These are phyloP conservation scores for Pogostemon cablin DNA, from an alignment of 257 asterid species.

Conservation along the genomic window DNA sequence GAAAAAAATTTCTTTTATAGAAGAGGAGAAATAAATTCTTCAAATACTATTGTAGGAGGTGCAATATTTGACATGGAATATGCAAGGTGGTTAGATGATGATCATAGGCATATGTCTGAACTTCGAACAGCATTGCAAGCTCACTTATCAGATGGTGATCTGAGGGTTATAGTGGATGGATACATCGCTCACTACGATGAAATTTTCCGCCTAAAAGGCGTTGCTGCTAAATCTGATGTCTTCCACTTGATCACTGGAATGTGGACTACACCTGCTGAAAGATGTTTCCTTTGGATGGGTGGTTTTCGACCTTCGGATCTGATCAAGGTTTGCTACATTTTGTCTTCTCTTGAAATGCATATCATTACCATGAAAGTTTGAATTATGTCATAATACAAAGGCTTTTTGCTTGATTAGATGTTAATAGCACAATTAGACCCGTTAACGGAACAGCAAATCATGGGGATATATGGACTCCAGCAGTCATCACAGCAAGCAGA, in stretches of 20 bases:
- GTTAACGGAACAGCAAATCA: slow-evolving; percentile 83
- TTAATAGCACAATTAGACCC: slow-evolving; percentile 75
- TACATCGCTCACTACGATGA: slow-evolving; percentile 82
- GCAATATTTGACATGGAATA: slow-evolving; percentile 93
- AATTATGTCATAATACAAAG: neutral
- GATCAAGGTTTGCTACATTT: slow-evolving; percentile 58
- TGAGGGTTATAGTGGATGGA: slow-evolving; percentile 68
- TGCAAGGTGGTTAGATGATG: slow-evolving; percentile 91
- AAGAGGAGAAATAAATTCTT: neutral
- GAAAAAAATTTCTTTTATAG: too few relatives aligned
- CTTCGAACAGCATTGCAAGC: slow-evolving; percentile 86
- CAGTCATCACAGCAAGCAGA: slow-evolving; percentile 92
- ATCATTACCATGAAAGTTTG: neutral
- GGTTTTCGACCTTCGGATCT: slow-evolving; percentile 92
- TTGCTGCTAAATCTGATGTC: slow-evolving; percentile 83
- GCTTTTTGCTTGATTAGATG: slow-evolving; percentile 51
- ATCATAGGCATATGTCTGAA: slow-evolving; percentile 74
- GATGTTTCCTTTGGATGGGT: slow-evolving; percentile 95
- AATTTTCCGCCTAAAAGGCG: slow-evolving; percentile 68
- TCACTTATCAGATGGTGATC: slow-evolving; percentile 69
- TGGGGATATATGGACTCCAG: slow-evolving; percentile 87
- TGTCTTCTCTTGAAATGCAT: neutral
- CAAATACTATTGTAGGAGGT: slow-evolving; percentile 52
- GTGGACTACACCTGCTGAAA: slow-evolving; percentile 89
- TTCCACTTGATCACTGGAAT: slow-evolving; percentile 85